phyloP scores from a whole-genome alignment of 768 basidiomycete species.

The Boletus rubescentipes region DNA sequence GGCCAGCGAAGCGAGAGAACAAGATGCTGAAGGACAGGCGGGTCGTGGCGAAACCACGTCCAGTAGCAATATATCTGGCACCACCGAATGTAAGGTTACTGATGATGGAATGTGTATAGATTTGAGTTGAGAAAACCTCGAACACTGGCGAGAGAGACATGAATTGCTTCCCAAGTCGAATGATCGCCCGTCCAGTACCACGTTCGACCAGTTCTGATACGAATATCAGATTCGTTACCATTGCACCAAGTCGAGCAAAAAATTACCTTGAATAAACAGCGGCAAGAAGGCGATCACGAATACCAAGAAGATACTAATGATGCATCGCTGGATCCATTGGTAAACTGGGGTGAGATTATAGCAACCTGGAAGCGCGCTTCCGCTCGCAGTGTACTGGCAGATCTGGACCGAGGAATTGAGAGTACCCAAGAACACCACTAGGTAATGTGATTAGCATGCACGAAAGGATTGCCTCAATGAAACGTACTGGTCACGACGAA shows the following conservation, averaged over 20 bases:
- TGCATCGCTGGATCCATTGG: constrained; percentile 93
- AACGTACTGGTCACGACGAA: constrained; percentile 88
- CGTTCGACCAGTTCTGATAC: constrained; percentile 87
- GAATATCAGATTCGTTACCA: constrained; percentile 14
- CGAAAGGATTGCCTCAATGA: background rate
- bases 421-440: constrained; percentile 96
- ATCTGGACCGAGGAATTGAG: constrained; percentile 78
- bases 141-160: constrained; percentile 91
- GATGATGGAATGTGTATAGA: constrained; percentile 96
- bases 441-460: constrained; percentile 18
- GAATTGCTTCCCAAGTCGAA: constrained; percentile 94
- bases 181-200: constrained; percentile 87
- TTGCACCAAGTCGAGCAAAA: background rate
- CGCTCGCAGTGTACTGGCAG: constrained; percentile 73
- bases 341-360: constrained; percentile 94
- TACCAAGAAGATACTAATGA: constrained; percentile 97
- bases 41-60: constrained; percentile 97
- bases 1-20: constrained; percentile 98
- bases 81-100: constrained; percentile 98
- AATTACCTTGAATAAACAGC: constrained; percentile 88
- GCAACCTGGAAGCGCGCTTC: constrained; percentile 83
- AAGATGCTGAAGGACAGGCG: constrained; percentile 93
- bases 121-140: constrained; percentile 98
- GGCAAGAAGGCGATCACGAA: constrained; percentile 97
- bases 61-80: constrained; percentile 97